Evolutionary conservation across 495 filamentous ascomycete species (phyloP).

Genomic region (Neurospora sp.): DNA sequence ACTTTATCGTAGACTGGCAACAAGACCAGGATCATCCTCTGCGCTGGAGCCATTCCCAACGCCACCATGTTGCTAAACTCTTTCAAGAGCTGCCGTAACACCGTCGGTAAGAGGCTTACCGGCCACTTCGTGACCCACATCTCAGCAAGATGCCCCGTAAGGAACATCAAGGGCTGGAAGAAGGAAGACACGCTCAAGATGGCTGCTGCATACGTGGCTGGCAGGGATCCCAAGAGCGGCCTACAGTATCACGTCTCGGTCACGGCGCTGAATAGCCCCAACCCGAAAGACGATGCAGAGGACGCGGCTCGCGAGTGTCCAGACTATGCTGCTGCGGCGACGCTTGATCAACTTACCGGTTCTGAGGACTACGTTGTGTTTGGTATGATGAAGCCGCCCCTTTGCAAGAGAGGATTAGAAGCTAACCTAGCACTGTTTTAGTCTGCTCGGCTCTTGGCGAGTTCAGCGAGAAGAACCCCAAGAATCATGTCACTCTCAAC

Average conservation of each 20-base stretch:
- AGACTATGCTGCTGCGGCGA: neutral
- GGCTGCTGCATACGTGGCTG: neutral
- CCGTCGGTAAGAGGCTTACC: neutral
- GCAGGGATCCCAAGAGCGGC: neutral
- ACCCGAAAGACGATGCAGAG: neutral
- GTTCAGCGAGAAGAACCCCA: neutral
- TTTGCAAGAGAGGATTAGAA: neutral
- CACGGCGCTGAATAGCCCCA: neutral
- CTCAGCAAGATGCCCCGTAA: neutral
- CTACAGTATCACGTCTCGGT: neutral
- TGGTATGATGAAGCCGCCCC: neutral
- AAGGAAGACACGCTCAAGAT: neutral
- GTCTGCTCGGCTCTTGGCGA: neutral
- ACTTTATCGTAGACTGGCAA: neutral
- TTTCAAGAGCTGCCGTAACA: neutral
- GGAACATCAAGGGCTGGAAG: neutral
- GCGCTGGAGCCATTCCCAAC: neutral
- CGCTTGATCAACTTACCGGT: neutral
- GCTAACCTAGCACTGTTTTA: neutral
- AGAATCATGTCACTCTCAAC: neutral
- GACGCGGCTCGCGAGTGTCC: neutral
- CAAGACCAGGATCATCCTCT: neutral
- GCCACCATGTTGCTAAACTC: neutral
- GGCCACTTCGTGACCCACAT: neutral
- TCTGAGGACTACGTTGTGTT: neutral